A percentile compares a stretch with the other conserved stretches of the same genome.
These are phyloP conservation scores for Apocynum venetum DNA, from an alignment of 257 asterid species.

Conservation along the genomic window DNA sequence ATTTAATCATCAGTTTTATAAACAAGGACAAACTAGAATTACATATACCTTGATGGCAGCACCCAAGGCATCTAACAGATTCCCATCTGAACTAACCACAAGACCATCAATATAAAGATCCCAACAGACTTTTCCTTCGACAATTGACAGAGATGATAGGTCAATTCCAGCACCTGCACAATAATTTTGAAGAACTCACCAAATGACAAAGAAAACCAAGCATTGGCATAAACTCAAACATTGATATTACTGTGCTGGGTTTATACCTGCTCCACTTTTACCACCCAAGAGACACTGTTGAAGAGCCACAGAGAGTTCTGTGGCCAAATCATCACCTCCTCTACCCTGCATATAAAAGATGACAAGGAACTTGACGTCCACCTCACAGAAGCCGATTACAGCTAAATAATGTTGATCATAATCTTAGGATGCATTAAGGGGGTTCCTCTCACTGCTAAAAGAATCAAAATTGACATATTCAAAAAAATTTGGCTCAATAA, in stretches of 20 bases:
- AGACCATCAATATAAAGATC: constrained; percentile 88
- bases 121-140: constrained; percentile 91
- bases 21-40: not conserved
- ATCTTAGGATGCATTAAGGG: not conserved
- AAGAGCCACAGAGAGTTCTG: constrained; percentile 78
- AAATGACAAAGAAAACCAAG: constrained; percentile 10
- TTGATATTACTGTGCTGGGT: not conserved
- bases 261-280: constrained; percentile 89
- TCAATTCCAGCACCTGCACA: constrained; percentile 82
- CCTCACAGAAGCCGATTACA: not conserved
- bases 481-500: not conserved
- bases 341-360: constrained; percentile 56
- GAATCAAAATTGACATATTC: not conserved
- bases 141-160: constrained; percentile 67
- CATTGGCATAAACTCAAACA: not conserved
- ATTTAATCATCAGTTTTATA: not conserved
- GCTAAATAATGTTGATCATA: not conserved
- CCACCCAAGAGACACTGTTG: constrained; percentile 80
- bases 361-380: constrained; percentile 1
- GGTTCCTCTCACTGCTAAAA: not conserved
- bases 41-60: constrained; percentile 77
- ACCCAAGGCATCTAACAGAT: constrained; percentile 78
- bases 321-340: constrained; percentile 83
- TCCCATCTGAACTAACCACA: constrained; percentile 90
- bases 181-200: constrained; percentile 2